Base-by-base conservation (phyloP, 1,284 basidiomycete species). In the Ganoderma leucocontextum region DNA sequence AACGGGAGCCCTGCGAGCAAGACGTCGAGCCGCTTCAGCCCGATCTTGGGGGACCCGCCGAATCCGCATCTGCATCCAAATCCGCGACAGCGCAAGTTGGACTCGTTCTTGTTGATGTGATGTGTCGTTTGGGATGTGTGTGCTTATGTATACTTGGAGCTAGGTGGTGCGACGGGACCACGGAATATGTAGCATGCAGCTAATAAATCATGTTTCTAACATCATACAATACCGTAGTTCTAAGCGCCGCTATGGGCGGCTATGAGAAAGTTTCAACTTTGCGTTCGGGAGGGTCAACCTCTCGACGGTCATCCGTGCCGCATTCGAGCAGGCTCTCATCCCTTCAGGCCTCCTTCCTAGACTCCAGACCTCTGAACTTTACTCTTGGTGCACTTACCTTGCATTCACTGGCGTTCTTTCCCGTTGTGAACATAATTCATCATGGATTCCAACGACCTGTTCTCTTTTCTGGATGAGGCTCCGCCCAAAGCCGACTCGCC, bases 401-500 rank as follows among this genome's bases (percentile, higher is more conserved):
- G 60, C 60, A 13, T 13, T 49, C 22, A 49, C 47, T 49, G n/a
- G 47, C 22, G 22, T 17, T 61, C n/a, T 41, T 33, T 61, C 19
- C 22, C 60, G 10, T 22, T 22, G 22, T 42, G 22, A 49, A 25
- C 47, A 35, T 58, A 38, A 15, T 38, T 29, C 42, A 47, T 15
- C 44, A 75, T 75, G 73, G 72, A 70, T 61, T 67, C 72, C 7
- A 74, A 65, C 41, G 82, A 83, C 64, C 75, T 85, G 6, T 85
- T 85, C 75, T 83, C 83, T 0, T 84, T 85, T 71, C 76, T 84
- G 33, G 79, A 82, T 59, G 79, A 81, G 55, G 69, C 73, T 8
- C 73, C 75, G 2, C 70, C 75, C 55, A 75, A 75, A n/a, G 67
- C 70, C 7, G 74, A 72, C 19, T 64, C 65, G 1, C 66, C 72